Conservation (phyloP, 1,284 basidiomycete species). For the Trichosporon faecale region DNA sequence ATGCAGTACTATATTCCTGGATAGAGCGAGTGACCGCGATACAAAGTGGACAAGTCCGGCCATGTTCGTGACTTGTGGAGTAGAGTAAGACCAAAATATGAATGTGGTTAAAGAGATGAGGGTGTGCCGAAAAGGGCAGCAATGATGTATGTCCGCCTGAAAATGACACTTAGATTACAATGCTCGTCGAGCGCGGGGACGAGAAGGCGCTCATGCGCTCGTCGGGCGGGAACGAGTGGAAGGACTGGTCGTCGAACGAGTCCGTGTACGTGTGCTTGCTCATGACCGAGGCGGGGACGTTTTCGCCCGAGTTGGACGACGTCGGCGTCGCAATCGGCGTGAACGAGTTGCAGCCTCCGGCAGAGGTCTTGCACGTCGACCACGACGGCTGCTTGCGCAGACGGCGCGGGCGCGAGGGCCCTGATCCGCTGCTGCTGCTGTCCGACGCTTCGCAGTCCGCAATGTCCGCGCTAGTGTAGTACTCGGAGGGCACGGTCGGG, state of each 20-base stretch:
- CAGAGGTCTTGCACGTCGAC: constrained; percentile 25
- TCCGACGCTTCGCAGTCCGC: constrained; percentile 10
- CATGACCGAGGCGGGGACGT: neutral
- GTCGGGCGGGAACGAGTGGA: constrained; percentile 5
- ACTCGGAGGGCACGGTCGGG: constrained; percentile 10
- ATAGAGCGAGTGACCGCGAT: neutral
- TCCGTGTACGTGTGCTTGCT: constrained; percentile 7
- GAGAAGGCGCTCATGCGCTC: constrained; percentile 1
- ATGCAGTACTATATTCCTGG: constrained; percentile 3
- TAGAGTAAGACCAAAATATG: constrained; percentile 1
- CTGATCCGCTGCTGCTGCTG: constrained; percentile 6
- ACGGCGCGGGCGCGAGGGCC: neutral
- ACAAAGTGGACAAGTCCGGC: neutral
- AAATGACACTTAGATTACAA: neutral
- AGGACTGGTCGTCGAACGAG: neutral
- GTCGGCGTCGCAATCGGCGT: constrained; percentile 24
- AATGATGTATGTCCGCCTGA: neutral
- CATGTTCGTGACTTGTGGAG: neutral
- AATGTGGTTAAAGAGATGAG: neutral
- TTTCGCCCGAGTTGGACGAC: neutral
- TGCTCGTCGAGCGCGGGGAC: neutral
- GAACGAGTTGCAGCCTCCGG: constrained; percentile 4
- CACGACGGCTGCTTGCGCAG: constrained; percentile 23
- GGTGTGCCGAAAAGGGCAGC: neutral
- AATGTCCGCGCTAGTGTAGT: constrained; percentile 13